Conservation (phyloP, 148 eudicot genomes). For the Fagopyrum esculentum region DNA sequence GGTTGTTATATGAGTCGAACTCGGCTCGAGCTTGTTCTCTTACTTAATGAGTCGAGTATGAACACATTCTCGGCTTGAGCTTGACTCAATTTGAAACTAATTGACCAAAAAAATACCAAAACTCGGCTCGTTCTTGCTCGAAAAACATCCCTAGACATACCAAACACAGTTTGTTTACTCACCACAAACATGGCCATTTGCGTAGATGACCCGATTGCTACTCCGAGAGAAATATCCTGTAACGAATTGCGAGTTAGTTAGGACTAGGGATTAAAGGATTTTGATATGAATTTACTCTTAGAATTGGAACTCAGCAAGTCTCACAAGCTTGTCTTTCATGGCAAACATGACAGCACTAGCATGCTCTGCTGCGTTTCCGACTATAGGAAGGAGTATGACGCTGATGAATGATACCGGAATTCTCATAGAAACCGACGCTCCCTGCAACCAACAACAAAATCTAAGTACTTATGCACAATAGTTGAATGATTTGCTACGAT, state of each 20-base stretch:
- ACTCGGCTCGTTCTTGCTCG: too few relatives aligned
- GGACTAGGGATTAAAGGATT: background rate
- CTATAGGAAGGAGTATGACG: constrained; percentile 48
- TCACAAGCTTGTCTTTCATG: constrained; percentile 46
- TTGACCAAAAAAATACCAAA: too few relatives aligned
- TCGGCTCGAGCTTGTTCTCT: too few relatives aligned
- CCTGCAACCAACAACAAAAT: constrained; percentile 22
- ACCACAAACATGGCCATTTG: constrained; percentile 55
- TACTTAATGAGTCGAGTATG: too few relatives aligned
- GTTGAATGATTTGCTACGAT: background rate
- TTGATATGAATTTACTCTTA: background rate
- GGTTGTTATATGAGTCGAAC: too few relatives aligned
- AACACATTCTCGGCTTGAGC: too few relatives aligned
- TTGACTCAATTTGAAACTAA: too few relatives aligned
- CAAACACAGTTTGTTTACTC: constrained; percentile 1
- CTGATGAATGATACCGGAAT: constrained; percentile 49
- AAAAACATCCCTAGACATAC: too few relatives aligned
- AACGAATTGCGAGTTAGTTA: background rate
- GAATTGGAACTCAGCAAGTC: constrained; percentile 11
- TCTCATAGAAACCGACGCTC: constrained; percentile 39
- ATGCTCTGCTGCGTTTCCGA: constrained; percentile 60
- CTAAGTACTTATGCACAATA: background rate
- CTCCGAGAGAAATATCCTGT: constrained; percentile 50
- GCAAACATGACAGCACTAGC: constrained; percentile 56
- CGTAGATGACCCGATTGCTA: constrained; percentile 50